These are phyloP conservation scores for Allium sativum DNA, from an alignment of 106 monocot genomes.

Conservation along the genomic window DNA sequence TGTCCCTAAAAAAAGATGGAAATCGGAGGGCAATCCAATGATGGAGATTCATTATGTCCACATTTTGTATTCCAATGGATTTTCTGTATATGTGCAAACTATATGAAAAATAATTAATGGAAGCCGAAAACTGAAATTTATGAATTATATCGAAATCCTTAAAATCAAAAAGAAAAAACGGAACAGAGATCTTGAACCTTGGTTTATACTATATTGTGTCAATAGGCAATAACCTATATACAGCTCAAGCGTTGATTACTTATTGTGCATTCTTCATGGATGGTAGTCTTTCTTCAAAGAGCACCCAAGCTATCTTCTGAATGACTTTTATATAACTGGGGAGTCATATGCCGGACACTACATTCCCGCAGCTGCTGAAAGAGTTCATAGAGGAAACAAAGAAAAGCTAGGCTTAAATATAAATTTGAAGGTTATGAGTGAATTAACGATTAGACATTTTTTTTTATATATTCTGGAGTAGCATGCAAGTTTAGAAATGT, in stretches of 20 bases:
- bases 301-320: conserved; percentile 27
- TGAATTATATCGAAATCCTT: no score
- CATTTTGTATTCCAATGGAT: no score
- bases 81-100: no score
- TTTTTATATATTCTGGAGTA: background rate
- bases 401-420: conserved; percentile 29
- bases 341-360: conserved; percentile 47
- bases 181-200: no score
- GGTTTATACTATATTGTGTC: no score
- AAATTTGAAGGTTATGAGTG: conserved; percentile 29
- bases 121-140: no score
- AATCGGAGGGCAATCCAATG: no score
- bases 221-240: background rate
- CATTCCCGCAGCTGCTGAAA: conserved; percentile 38
- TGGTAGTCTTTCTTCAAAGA: conserved; percentile 40
- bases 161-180: no score
- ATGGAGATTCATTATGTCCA: no score
- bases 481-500: background rate
- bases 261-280: background rate
- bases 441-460: no score
- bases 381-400: conserved; percentile 48
- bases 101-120: no score
- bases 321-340: conserved; percentile 38
- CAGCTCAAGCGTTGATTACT: background rate
- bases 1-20: no score